Evolutionary conservation across 1,139 yeast species (phyloP).

Genomic region (Tardiomyces digboiensis): DNA sequence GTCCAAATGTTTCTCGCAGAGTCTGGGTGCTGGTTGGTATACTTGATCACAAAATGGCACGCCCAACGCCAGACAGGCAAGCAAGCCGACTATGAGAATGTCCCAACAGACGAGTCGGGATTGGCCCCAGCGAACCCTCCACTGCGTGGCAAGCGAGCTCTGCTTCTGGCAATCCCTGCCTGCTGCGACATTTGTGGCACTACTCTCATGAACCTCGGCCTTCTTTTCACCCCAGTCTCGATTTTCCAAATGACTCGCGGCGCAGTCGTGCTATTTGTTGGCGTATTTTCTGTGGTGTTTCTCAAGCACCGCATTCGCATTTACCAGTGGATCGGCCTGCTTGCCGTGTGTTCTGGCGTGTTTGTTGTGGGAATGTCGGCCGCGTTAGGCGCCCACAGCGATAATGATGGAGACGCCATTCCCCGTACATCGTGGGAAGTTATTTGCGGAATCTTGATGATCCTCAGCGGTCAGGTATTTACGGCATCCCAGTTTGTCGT

Average conservation of each 20-base stretch:
- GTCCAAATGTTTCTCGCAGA: slow-evolving; percentile 81
- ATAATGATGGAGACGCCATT: slow-evolving; percentile 5
- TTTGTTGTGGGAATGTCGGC: slow-evolving; percentile 70
- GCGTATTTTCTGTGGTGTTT: slow-evolving; percentile 56
- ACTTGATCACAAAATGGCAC: slow-evolving; percentile 12
- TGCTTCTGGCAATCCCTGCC: slow-evolving; percentile 50
- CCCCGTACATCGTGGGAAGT: slow-evolving; percentile 16
- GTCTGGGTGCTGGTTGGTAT: slow-evolving; percentile 40
- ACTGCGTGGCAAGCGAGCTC: slow-evolving; percentile 21
- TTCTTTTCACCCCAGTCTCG: slow-evolving; percentile 70
- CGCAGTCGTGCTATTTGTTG: slow-evolving; percentile 68
- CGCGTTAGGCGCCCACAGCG: slow-evolving; percentile 19
- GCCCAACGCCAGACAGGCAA: neutral
- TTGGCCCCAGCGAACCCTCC: slow-evolving; percentile 4
- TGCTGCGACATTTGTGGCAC: slow-evolving; percentile 66
- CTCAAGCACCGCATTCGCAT: slow-evolving; percentile 46
- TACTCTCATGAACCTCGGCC: slow-evolving; percentile 64
- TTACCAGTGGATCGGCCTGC: slow-evolving; percentile 60
- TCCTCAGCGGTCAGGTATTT: slow-evolving; percentile 53
- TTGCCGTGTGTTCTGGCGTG: slow-evolving; percentile 56
- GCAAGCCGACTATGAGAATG: neutral
- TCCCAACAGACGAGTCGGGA: slow-evolving; percentile 11
- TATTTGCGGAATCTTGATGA: slow-evolving; percentile 47
- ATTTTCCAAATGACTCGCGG: slow-evolving; percentile 84
- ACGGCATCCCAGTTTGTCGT: slow-evolving; percentile 72